Evolutionary conservation across 305 asterid species (phyloP), one percentile per base, ranked within the genome.

Genomic region (Petunia hybrid): DNA sequence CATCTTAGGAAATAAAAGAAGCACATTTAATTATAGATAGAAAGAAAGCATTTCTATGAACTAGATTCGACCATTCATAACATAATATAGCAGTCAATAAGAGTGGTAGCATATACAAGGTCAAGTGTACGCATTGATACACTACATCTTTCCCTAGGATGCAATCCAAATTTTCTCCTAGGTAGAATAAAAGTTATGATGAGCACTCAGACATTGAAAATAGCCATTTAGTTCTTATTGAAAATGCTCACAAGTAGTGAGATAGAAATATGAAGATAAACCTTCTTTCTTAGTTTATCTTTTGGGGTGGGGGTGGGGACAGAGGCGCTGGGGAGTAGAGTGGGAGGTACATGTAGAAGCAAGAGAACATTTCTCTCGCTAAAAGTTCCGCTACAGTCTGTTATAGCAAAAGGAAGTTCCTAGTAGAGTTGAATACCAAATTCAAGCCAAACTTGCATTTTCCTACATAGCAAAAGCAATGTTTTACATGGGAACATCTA

Each of bases 371-470:
- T 48, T 46, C 9, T 48, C 56, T 48, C 56, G n/a, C n/a, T 3
- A 48, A 48, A 48, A 8, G 3, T 7, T 48, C n/a, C n/a, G n/a
- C n/a, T 48, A 48, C 13, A 68, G 39, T 68, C 55, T 42, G 57
- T 68, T 68, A 22, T 45, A 45, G 59, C 1, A 69, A 43, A 69
- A 69, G 16, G 59, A 69, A 70, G 76, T 45, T 46, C 60, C 60
- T 46, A 70, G 10, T 45, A 70, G 60, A 70, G 31, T 31, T 46
- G 45, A 70, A 45, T 70, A 70, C 60, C 77, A 70, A 31, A 46
- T 46, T 70, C 60, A 46, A 70, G 77, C 16, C 39, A 69, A 22
- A 57, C 5, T 43, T 43, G 57, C 40, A 69, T 69, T 39, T 69
- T 69, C 9, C 57, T 43, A 57, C 51, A 40, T 69, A 22, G 76